Percentiles rank a stretch among this genome's conserved stretches.
phyloP scores from a whole-genome alignment of 2,329 filamentous ascomycete species.

The Monosporascus cannonballus region DNA sequence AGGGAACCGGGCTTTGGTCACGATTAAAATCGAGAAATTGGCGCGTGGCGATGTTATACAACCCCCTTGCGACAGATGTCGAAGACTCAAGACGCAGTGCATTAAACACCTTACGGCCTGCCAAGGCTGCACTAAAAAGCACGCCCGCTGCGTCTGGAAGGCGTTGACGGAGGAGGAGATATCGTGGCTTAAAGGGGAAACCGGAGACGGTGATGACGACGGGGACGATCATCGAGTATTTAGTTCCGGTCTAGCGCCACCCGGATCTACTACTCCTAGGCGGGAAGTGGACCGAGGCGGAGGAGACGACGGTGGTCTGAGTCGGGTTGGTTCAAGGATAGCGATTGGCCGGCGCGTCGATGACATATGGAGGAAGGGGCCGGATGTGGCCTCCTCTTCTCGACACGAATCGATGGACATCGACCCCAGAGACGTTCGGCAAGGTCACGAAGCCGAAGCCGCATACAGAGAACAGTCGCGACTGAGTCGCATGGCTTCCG shows the following conservation, averaged over 20 bases:
- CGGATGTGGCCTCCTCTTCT: conserved; percentile 10
- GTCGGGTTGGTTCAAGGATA: conserved; percentile 17
- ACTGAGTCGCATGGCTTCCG: conserved; percentile 31
- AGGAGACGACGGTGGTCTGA: conserved; percentile 13
- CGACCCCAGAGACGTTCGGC: conserved; percentile 19
- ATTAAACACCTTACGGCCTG: conserved; percentile 83
- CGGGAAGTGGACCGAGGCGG: conserved; percentile 15
- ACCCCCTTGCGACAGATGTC: conserved; percentile 81
- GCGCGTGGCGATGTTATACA: conserved; percentile 66
- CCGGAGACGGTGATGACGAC: conserved; percentile 21
- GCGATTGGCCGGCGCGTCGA: conserved; percentile 21
- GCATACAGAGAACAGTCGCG: conserved; percentile 18
- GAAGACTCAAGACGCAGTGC: conserved; percentile 73
- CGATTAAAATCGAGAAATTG: conserved; percentile 69
- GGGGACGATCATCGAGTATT: conserved; percentile 22
- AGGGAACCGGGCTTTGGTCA: conserved; percentile 51
- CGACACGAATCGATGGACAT: conserved; percentile 25
- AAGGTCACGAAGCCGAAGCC: conserved; percentile 9
- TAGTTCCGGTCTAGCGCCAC: conserved; percentile 12
- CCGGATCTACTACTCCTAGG: conserved; percentile 13
- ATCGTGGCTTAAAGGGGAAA: conserved; percentile 27
- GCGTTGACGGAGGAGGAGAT: conserved; percentile 69
- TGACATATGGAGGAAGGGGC: conserved; percentile 26
- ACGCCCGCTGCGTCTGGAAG: conserved; percentile 83
- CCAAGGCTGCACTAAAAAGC: conserved; percentile 82